Conservation (phyloP, 805 yeast species). For the Dipodascopsis uninucleata region DNA sequence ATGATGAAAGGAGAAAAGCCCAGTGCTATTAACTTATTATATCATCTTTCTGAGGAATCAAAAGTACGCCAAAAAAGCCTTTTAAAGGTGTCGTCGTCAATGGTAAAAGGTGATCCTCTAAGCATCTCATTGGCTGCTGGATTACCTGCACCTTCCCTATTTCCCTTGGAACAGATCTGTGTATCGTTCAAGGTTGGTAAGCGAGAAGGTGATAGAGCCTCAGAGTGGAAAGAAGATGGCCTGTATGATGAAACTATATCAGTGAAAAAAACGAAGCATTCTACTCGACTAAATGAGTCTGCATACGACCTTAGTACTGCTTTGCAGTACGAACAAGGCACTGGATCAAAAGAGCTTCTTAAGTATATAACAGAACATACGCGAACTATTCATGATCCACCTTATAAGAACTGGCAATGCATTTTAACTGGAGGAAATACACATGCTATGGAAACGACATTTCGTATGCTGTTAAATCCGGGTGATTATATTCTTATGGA, state of each 20-base stretch:
- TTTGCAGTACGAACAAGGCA: conserved; percentile 86
- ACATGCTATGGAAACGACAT: conserved; percentile 78
- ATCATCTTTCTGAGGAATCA: conserved; percentile 75
- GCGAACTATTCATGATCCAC: conserved; percentile 32
- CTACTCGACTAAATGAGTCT: conserved; percentile 38
- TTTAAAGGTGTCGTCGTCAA: conserved; percentile 77
- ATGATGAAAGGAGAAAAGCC: too few relatives aligned
- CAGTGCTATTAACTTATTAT: conserved; percentile 52
- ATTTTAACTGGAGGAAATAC: conserved; percentile 80
- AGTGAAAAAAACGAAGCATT: conserved; percentile 23
- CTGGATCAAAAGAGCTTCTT: conserved; percentile 70
- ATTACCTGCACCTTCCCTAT: conserved; percentile 80
- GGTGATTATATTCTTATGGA: conserved; percentile 85
- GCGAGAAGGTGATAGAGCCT: conserved; percentile 33
- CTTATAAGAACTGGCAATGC: conserved; percentile 68
- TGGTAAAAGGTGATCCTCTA: conserved; percentile 59
- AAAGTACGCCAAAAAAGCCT: conserved; percentile 73
- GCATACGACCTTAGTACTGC: conserved; percentile 70
- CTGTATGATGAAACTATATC: too few relatives aligned
- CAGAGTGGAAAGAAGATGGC: conserved; percentile 77
- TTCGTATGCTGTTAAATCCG: conserved; percentile 71
- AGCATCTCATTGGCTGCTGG: conserved; percentile 94
- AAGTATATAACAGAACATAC: conserved; percentile 70
- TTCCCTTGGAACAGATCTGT: conserved; percentile 78
- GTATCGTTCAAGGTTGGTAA: conserved; percentile 42